Conservation (phyloP, 2,329 filamentous ascomycete genomes). For the Penicillium sp. region DNA sequence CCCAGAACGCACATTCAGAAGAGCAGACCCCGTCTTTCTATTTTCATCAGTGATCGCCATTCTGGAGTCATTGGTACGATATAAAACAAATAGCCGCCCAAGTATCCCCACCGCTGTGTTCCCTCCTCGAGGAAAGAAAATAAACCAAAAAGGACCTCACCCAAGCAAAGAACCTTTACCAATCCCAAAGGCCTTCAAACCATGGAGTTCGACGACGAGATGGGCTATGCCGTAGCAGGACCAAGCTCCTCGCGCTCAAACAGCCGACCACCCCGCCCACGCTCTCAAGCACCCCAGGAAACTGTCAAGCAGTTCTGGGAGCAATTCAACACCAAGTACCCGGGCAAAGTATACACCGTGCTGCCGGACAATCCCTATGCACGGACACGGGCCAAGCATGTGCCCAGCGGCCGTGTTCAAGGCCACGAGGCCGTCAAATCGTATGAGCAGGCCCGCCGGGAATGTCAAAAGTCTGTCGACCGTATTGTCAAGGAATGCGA, state of each 20-base stretch:
- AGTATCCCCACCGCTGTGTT: neutral
- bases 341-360: conserved; percentile 69
- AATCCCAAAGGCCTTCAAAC: neutral
- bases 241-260: conserved; percentile 32
- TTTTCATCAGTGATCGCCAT: neutral
- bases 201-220: conserved; percentile 32
- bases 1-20: neutral
- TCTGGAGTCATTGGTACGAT: neutral
- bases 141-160: neutral
- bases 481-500: conserved; percentile 64
- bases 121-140: neutral
- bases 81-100: neutral
- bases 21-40: neutral
- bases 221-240: conserved; percentile 21
- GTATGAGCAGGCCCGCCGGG: conserved; percentile 68
- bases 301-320: conserved; percentile 71
- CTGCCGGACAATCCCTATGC: conserved; percentile 67
- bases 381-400: conserved; percentile 56
- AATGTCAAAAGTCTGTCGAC: conserved; percentile 61
- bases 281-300: conserved; percentile 62
- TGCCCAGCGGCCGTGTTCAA: conserved; percentile 52
- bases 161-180: neutral
- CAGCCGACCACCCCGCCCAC: conserved; percentile 35
- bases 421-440: conserved; percentile 61
- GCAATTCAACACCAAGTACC: conserved; percentile 66